Base-by-base conservation (phyloP, 2,329 filamentous ascomycete genomes). In the Talaromyces verruculosus region DNA sequence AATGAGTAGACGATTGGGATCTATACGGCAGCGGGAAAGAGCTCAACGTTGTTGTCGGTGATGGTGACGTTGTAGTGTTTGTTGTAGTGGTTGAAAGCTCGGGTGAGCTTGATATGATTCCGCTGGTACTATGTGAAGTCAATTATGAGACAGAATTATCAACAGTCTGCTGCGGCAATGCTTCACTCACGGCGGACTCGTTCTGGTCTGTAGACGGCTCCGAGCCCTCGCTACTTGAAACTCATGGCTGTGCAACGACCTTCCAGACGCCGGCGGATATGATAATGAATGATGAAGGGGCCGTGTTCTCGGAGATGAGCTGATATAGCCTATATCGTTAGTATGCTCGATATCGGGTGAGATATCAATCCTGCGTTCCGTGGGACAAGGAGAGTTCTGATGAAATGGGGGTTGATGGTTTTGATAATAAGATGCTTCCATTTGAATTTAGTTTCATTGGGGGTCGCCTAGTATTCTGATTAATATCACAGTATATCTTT, bases 131-230 rank as follows among this genome's bases (percentile, higher is more conserved):
- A 47, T 41, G 10, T 35, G 2, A 17, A 28, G 28, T 41, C 28
- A 57, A 19, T n/a, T 5, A 57, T 57, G 39, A 63, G 37, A 63
- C 15, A 63, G 8, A 15, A 30, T 45, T 25, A 41, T 30, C 8
- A 28, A 49, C 19, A 19, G 1, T n/a, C 25, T 45, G 22, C 22
- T 28, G 10, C 37, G 25, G n/a, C n/a, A 60, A 60, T 28, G 39
- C 47, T 59, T 66, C 41, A 66, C 65, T 66, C 65, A 66, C 65
- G 60, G 28, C 41, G 61, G 65, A 59, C 65, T 63, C 19, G 65
- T 33, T 53, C 33, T 57, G 59, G 51, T 15, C 43, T 66, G 65
- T 25, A 62, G 55, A 49, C 35, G 61, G 53, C 53, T 63, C 28
- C 19, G 49, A 30, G 59, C 49, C 60, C 51, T 60, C n/a, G 51